Base-by-base conservation (phyloP, 169 alveolate genomes). In the Blepharisma undulans region DNA sequence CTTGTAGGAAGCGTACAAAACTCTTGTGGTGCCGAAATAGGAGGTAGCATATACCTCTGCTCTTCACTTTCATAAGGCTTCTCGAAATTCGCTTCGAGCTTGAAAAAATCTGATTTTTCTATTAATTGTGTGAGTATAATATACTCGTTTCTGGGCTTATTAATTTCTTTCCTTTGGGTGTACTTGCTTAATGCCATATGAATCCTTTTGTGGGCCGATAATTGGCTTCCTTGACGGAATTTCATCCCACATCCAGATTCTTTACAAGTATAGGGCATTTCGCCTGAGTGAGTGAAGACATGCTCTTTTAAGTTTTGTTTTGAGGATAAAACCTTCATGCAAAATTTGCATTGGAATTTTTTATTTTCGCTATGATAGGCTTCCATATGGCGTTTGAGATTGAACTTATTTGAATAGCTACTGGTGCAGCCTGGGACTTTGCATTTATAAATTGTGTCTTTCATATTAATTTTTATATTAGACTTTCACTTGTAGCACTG, bases 171-270 rank as follows among this genome's bases (percentile, higher is more conserved):
- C 12, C 14, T 48, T 48, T 48, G 66, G 66, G 66, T 48, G 66
- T 48, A 48, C 66, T 72, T 72, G 29, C 19, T 72, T 72, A 72
- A 12, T 72, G 80, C 80, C 33, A 72, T 8, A 72, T 82, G 92
- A 48, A 87, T 88, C 84, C 86, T 93, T 66, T 92, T 93, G 85
- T 93, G 96, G 27, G 82, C 80, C 6, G 92, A 91, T 0, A 91
- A 84, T 33, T 93, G 90, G 1, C 94, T 94, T 84, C 94, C 80
- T 61, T 93, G 93, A n/a, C 94, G 76, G 87, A 93, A 93, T 14
- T 84, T 32, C 71, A 34, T 86, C 34, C 59, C 25, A 48, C 96
- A 93, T 2, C 93, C 91, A 30, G 84, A 36, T 19, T 89, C 72
- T 10, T 81, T 84, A 81, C 96, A 93, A 0, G 78, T 60, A 72